Conservation (phyloP, 148 eudicot species). For the Rhododendron ferrugineum region DNA sequence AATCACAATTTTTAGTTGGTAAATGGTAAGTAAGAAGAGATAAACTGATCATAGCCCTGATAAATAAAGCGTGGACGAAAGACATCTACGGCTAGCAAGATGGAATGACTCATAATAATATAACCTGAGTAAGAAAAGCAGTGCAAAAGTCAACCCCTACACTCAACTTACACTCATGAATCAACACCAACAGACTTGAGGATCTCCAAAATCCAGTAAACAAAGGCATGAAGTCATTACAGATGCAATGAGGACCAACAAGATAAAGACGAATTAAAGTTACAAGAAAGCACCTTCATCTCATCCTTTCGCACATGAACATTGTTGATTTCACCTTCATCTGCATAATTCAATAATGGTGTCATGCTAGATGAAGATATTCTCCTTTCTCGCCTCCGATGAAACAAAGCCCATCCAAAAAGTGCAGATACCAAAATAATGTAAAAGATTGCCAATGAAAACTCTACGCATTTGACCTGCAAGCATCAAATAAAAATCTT, state of each 20-base stretch:
- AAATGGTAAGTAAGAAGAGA: background rate
- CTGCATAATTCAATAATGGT: conserved; percentile 31
- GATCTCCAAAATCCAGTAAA: background rate
- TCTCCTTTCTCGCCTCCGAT: conserved; percentile 31
- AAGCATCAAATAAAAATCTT: conserved; percentile 15
- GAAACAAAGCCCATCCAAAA: conserved; percentile 54
- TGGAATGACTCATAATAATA: background rate
- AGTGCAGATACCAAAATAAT: conserved; percentile 48
- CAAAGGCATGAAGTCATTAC: background rate
- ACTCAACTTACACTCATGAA: background rate
- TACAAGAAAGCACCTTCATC: conserved; percentile 15
- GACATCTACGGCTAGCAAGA: background rate
- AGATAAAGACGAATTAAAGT: background rate
- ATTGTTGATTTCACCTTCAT: conserved; percentile 26
- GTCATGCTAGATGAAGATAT: conserved; percentile 31
- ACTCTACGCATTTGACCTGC: conserved; percentile 60
- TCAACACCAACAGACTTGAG: background rate
- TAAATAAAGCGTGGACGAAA: background rate
- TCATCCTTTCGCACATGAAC: conserved; percentile 20
- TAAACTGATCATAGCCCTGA: background rate
- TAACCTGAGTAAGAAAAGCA: background rate
- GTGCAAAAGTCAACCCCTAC: background rate
- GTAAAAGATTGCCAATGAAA: conserved; percentile 47
- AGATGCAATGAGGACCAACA: background rate
- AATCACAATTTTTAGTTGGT: background rate